Base-by-base conservation (phyloP, 345 rosid species). In the Bruguiera parviflora region DNA sequence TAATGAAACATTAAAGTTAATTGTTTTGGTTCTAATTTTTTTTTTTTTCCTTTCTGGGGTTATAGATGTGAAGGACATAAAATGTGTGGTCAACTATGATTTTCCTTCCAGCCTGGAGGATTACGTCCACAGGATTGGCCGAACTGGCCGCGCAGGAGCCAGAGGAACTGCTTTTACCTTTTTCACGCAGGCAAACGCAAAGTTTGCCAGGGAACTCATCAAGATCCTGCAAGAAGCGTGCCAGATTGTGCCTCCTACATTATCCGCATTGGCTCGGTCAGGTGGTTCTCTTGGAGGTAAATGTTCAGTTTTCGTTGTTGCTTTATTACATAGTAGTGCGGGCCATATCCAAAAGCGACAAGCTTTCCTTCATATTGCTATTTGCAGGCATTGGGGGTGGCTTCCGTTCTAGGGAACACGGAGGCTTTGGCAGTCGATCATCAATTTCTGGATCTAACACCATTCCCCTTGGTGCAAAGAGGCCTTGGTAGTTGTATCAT, bases 41-140 rank as follows among this genome's bases (percentile, higher is more conserved):
- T 33, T 69, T 65, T 55, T 64, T 19, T 71, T 73, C 20, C 1
- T 4, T n/a, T 16, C 0, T 27, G 3, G 1, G 49, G 56, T 31
- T 87, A 84, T 83, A 95, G 99, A 95, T 87, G 99, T 95, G 78
- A 95, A 95, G 88, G 99, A 95, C 85, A 95, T 95, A 75, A 95
- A 95, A 69, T 95, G 96, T 78, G 99, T 95, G 76, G 81, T 95
- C 75, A 95, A 95, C 82, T 95, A 92, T 64, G 99, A 95, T 81
- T 95, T 95, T 77, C 99, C 99, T 32, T 71, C 95, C 24, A 84
- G 90, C 64, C 85, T 95, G 47, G 97, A 92, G 80, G 99, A 92
- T 78, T 95, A 95, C 75, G 81, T 95, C 62, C 99, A 95, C 77
- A 88, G 99, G 84, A 95, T 95, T 61, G 99, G 99, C 27, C 77